Evolutionary conservation across 2,329 filamentous ascomycete species (phyloP).

Genomic region (Arthrobotrys sphaeroides): DNA sequence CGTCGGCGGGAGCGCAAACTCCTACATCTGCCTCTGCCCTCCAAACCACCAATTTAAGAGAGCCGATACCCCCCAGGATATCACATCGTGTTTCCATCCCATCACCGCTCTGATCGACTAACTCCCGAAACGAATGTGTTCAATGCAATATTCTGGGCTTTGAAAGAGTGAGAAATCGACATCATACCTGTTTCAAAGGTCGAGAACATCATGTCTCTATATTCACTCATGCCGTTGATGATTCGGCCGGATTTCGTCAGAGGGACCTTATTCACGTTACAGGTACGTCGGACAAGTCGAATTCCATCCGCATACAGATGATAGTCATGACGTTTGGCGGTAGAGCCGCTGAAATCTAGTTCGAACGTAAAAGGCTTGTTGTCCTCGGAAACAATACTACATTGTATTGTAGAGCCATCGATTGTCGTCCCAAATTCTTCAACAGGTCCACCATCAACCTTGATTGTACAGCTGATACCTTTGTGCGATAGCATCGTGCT

Average conservation of each 20-base stretch:
- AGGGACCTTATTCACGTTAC: neutral
- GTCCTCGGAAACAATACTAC: slow-evolving; percentile 34
- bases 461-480: slow-evolving; percentile 8
- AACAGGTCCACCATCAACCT: slow-evolving; percentile 9
- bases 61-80: slow-evolving; percentile 10
- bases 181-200: slow-evolving; percentile 24
- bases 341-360: slow-evolving; percentile 1
- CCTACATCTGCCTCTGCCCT: too few species aligned
- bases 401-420: slow-evolving; percentile 4
- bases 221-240: neutral
- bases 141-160: too few species aligned
- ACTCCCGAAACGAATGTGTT: neutral
- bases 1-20: too few species aligned
- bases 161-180: too few species aligned
- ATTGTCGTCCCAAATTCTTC: slow-evolving; percentile 3
- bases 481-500: slow-evolving; percentile 14
- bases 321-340: slow-evolving; percentile 4
- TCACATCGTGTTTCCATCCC: slow-evolving; percentile 8
- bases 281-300: neutral
- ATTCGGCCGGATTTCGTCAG: neutral
- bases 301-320: neutral
- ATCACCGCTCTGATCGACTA: slow-evolving; percentile 27
- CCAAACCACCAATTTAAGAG: slow-evolving; percentile 3
- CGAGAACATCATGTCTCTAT: slow-evolving; percentile 14
- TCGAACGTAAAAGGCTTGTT: slow-evolving; percentile 25